Conservation (phyloP, 208 protist genomes). For the Phytomonas sp. region DNA sequence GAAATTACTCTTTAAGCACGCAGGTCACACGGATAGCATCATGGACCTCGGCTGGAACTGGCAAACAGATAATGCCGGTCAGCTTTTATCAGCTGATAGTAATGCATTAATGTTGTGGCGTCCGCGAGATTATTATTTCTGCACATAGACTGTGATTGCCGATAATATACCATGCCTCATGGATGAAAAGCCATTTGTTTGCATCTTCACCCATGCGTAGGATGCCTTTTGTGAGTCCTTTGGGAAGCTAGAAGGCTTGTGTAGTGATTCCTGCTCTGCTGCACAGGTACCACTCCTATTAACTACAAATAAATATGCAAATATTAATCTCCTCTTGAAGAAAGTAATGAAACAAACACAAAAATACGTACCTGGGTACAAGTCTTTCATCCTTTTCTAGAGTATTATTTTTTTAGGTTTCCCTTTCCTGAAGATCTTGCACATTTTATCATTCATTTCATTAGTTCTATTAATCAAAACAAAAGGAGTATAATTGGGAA, state of each 20-base stretch:
- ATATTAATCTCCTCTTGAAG: not conserved
- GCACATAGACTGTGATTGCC: slow-evolving; percentile 6
- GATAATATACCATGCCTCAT: slow-evolving; percentile 6
- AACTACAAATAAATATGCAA: not conserved
- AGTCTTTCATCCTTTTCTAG: not conserved
- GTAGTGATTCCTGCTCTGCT: not conserved
- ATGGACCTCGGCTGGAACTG: slow-evolving; percentile 85
- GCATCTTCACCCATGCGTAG: not conserved
- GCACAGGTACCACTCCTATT: not conserved
- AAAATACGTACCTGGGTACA: not conserved
- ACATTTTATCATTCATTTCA: not conserved
- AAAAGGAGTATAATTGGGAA: not conserved
- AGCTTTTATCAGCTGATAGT: slow-evolving; percentile 69
- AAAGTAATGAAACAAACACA: not conserved
- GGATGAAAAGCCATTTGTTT: not conserved
- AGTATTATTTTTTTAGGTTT: not conserved
- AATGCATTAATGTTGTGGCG: slow-evolving; percentile 87
- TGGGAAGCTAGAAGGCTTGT: not conserved
- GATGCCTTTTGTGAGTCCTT: not conserved
- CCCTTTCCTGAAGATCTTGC: not conserved
- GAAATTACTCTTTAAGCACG: slow-evolving; percentile 72
- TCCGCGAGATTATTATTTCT: slow-evolving; percentile 76
- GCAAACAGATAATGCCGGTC: slow-evolving; percentile 70
- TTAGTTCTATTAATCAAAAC: not conserved
- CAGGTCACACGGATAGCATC: slow-evolving; percentile 72